Evolutionary conservation across 805 yeast species (phyloP), one percentile per base, ranked within the genome.

Genomic region (Candida namnaoensis): DNA sequence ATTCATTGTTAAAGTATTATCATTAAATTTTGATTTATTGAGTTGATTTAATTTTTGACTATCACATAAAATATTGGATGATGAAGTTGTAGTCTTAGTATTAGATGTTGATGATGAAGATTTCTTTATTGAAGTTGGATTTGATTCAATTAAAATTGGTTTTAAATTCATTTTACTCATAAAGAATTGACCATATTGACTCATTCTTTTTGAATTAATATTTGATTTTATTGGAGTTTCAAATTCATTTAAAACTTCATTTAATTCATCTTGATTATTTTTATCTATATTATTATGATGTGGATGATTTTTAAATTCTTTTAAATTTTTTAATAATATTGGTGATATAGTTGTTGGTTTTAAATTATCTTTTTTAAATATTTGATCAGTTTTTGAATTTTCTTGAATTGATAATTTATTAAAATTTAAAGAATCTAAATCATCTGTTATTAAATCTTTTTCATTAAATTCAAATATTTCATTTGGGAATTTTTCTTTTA

Each of bases 141-240:
- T 54, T 10, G 56, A 57, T 28, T 59, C 58, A 32, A 66, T 53
- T 34, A 65, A 47, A 2, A 66, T 57, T 0, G 72, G 69, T 38
- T 58, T 59, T 23, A 67, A 53, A 44, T 68, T 67, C 66, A 68
- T 59, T 40, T 64, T 67, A n/a, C 64, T 61, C 46, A 65, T 51
- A 12, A 68, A 51, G 32, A 59, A 49, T 15, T 68, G 67, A 7
- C 73, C 73, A 32, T 65, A 60, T 36, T 54, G 43, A 37, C 56
- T 53, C 44, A 49, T 49, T 41, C 58, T 47, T 38, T 49, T 51
- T 26, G 11, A 24, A 38, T n/a, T 39, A 13, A 36, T 33, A 6
- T 37, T 34, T 35, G 32, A 37, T 23, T 30, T 38, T 34, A 34
- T 38, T 25, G 38, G 39, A 24, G 41, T 32, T 43, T 44, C 11